These are phyloP conservation scores for Dactylellina parvicollis DNA, from an alignment of 2,329 filamentous ascomycete species.

Conservation along the genomic window DNA sequence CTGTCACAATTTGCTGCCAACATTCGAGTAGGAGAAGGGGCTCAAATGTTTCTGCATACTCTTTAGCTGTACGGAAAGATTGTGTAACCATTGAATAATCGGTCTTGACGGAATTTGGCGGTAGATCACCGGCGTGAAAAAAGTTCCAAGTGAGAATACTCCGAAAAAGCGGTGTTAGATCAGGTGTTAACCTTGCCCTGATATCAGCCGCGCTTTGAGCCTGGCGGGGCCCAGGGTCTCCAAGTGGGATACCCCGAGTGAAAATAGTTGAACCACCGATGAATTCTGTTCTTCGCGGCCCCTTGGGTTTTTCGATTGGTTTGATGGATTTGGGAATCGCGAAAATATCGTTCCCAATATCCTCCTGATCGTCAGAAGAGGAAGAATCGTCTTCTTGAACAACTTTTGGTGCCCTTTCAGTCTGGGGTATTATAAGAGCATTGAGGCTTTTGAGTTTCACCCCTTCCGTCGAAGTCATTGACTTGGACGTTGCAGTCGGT, in stretches of 20 bases:
- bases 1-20: conserved; percentile 91
- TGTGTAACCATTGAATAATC: conserved; percentile 80
- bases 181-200: conserved; percentile 88
- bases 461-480: conserved; percentile 45
- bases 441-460: conserved; percentile 44
- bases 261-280: conserved; percentile 69
- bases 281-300: conserved; percentile 70
- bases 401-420: conserved; percentile 18
- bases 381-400: conserved; percentile 39
- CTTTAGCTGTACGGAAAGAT: conserved; percentile 76
- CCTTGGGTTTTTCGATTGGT: conserved; percentile 63
- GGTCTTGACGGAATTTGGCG: conserved; percentile 75
- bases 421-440: conserved; percentile 44
- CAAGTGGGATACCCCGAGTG: conserved; percentile 56
- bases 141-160: conserved; percentile 94
- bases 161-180: conserved; percentile 84
- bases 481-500: conserved; percentile 6
- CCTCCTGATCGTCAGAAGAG: conserved; percentile 64
- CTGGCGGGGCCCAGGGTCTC: conserved; percentile 56
- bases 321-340: conserved; percentile 60
- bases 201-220: conserved; percentile 75
- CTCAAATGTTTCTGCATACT: conserved; percentile 90
- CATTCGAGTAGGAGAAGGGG: conserved; percentile 90
- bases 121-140: conserved; percentile 86
- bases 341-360: conserved; percentile 66